Evolutionary conservation across 1,284 basidiomycete genomes (phyloP), one percentile per base, ranked within the genome.

Genomic region (Boletus mariae): DNA sequence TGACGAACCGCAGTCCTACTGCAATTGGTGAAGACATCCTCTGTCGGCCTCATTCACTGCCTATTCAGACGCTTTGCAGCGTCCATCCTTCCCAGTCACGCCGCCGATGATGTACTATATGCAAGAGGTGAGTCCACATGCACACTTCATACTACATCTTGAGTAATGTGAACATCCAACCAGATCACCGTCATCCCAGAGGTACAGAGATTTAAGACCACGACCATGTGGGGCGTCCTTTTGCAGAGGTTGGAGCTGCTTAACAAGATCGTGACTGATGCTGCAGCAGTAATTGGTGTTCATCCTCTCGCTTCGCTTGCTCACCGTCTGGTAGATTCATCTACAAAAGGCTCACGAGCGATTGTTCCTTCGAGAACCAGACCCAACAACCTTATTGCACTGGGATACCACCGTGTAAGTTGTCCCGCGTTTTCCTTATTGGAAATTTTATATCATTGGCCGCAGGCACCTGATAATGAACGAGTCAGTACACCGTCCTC

Each of bases 341-440:
- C 20, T 88, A 42, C 81, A 84, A 42, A 74, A 73, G 52, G 82
- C 79, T 3, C 84, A 85, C 57, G 74, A 75, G 47, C 76, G 69
- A 40, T 63, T 88, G 6, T 76, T 87, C 47, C 46, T 65, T 61
- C 62, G 5, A 78, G 61, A 12, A 54, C 61, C 26, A 73, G 71
- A 32, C 68, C 76, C 3, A 70, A 71, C 4, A 85, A 89, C 60
- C 72, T 90, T 1, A 75, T 92, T 15, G 81, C 84, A 2, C 64
- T 75, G 12, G 89, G 90, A 4, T 90, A 88, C 67, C 75, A 80
- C 25, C 68, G 75, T 52, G 87, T 84, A 57, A 51, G 77, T 64
- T 46, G 1, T 9, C 41, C 25, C 1, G 1, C 20, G 13, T 49
- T 17, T 44, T 55, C 35, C 35, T n/a, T 15, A 3, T 25, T 38